Evolutionary conservation across 1,284 basidiomycete species (phyloP), one percentile per base, ranked within the genome.

Genomic region (Erythrobasidium hasegawianum): DNA sequence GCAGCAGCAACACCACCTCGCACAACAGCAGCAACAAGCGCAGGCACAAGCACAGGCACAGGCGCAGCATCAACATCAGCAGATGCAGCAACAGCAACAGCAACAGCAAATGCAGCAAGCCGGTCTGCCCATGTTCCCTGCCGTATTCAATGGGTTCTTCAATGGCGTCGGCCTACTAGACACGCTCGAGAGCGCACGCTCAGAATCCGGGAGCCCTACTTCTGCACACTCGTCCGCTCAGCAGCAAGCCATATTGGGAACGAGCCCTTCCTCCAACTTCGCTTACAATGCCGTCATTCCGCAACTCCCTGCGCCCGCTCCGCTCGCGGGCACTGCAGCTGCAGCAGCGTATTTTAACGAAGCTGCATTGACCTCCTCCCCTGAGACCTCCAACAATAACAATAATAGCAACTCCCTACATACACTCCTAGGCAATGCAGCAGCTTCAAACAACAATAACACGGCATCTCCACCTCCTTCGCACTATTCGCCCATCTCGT

Each of bases 121-220:
- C n/a, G n/a, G n/a, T n/a, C n/a, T n/a, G n/a, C 59, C 41, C 40
- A 29, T 64, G n/a, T 64, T 56, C 41, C 61, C 61, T 4, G 54
- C 53, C n/a, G 54, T 64, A n/a, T 64, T 64, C 45, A 64, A 24
- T 45, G 61, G 61, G 18, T 20, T 64, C 22, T 64, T 64, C 45
- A 47, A 45, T 16, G 41, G 33, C 27, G 52, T 24, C 18, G 61
- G 53, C n/a, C 22, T 50, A 8, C 47, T 64, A 22, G 61, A 64
- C 33, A 22, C 39, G 1, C 26, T 64, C 7, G 61, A 64, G 7
- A 5, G 29, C 29, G 40, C 43, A 13, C 53, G 61, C 16, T 64
- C 61, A 7, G 61, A 64, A 14, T 64, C 61, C 2, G 61, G 61
- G 27, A 54, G 50, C 43, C 61, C 61, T 16, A 22, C 58, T 54